Evolutionary conservation across 208 protist genomes (phyloP).

Genomic region (Acanthamoeba rhysodes): DNA sequence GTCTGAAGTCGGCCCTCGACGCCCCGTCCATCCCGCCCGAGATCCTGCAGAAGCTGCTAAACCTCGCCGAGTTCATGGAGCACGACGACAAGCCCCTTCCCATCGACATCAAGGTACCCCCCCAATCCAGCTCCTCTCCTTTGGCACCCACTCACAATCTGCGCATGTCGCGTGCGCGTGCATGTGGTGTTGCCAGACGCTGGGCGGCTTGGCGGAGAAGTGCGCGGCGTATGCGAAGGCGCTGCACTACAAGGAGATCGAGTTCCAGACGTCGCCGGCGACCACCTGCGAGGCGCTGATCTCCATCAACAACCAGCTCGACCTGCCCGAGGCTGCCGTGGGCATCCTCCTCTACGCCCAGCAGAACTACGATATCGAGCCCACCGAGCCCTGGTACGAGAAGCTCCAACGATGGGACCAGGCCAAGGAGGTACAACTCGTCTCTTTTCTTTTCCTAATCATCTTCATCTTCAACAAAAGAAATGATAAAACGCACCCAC

Average conservation of each 20-base stretch:
- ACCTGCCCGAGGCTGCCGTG: conserved; percentile 96
- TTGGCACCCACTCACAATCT: too few relatives aligned
- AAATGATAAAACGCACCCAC: too few relatives aligned
- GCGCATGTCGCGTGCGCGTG: too few relatives aligned
- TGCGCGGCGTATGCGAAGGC: conserved; percentile 91
- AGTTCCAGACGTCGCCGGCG: conserved; percentile 86
- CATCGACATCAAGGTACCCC: conserved; percentile 80
- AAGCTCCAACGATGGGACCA: conserved; percentile 99
- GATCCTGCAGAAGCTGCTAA: conserved; percentile 89
- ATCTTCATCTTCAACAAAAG: too few relatives aligned
- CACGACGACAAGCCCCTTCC: conserved; percentile 90
- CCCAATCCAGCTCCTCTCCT: too few relatives aligned
- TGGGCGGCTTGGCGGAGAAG: conserved; percentile 85
- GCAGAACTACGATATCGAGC: conserved; percentile 85
- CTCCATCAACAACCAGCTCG: conserved; percentile 98
- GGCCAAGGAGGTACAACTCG: conserved; percentile 5
- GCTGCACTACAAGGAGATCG: conserved; percentile 91
- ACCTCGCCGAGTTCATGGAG: conserved; percentile 92
- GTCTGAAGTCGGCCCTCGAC: conserved; percentile 78
- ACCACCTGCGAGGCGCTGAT: conserved; percentile 93
- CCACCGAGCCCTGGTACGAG: conserved; percentile 93
- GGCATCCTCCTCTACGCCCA: conserved; percentile 97
- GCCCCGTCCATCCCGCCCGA: conserved; percentile 85
- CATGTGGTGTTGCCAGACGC: neutral
- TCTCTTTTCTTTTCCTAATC: too few relatives aligned